Percentiles rank a stretch among this genome's conserved stretches.
phyloP scores from a whole-genome alignment of 2,329 filamentous ascomycete species.

The Cladosporium sp. region DNA sequence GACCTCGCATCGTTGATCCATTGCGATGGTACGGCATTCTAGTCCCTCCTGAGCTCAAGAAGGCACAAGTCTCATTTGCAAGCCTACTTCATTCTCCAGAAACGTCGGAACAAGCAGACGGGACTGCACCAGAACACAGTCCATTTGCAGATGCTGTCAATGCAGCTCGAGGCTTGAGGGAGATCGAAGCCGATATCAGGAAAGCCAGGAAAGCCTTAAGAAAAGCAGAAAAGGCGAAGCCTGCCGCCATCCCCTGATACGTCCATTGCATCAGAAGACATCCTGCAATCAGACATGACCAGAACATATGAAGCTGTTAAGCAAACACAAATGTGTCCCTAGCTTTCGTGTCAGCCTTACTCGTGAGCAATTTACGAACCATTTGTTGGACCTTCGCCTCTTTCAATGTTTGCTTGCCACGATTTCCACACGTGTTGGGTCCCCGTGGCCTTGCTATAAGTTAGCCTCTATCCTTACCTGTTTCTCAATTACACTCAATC shows the following conservation, averaged over 20 bases:
- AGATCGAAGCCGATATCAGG: slow-evolving; percentile 65
- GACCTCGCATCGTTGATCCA: slow-evolving; percentile 43
- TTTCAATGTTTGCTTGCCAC: no score
- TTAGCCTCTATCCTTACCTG: no score
- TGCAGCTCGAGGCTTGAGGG: slow-evolving; percentile 56
- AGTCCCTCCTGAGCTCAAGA: slow-evolving; percentile 44
- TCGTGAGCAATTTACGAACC: no score
- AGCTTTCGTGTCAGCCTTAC: no score
- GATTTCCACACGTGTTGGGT: no score
- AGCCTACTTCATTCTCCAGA: slow-evolving; percentile 47
- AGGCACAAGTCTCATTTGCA: slow-evolving; percentile 56
- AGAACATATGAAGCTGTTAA: no score
- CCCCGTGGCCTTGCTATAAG: no score
- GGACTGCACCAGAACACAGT: slow-evolving; percentile 18
- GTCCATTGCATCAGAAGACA: not conserved
- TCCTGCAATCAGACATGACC: not conserved
- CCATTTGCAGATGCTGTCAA: slow-evolving; percentile 55
- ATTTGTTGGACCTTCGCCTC: no score
- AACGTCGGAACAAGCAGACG: not conserved
- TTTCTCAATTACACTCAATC: no score
- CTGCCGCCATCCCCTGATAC: not conserved
- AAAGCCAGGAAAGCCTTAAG: slow-evolving; percentile 46
- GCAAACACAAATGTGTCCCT: no score
- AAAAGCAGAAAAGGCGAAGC: slow-evolving; percentile 29
- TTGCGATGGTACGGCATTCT: slow-evolving; percentile 53